A percentile compares a stretch with the other conserved stretches of the same genome.
Evolutionary conservation across 202 grass and related monocot species (phyloP).

Genomic region (Schoenoplectus tabernaemontani): DNA sequence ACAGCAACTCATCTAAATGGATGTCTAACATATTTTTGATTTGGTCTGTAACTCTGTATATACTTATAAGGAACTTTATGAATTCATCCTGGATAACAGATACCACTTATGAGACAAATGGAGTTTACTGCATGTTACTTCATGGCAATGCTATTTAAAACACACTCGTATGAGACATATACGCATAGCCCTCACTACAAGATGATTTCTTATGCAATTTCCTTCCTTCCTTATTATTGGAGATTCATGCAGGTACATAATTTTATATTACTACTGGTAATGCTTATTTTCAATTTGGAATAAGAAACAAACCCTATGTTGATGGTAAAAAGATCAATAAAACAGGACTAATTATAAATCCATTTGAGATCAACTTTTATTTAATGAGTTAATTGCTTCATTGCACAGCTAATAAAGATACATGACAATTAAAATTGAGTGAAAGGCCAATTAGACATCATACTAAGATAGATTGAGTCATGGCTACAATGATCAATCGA

Average conservation of each 20-base stretch:
- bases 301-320: not conserved
- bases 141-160: constrained; percentile 25
- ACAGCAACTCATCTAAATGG: not conserved
- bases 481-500: not conserved
- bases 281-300: not conserved
- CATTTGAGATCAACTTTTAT: too few species aligned
- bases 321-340: not conserved
- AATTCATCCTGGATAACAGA: constrained; percentile 26
- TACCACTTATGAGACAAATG: constrained; percentile 34
- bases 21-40: too few species aligned
- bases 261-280: not conserved
- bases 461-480: not conserved
- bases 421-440: too few species aligned
- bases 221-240: constrained; percentile 43
- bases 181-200: constrained; percentile 25
- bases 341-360: not conserved
- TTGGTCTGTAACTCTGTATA: too few species aligned
- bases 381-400: too few species aligned
- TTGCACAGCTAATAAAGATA: too few species aligned
- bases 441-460: not conserved
- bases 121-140: constrained; percentile 38
- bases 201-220: constrained; percentile 26
- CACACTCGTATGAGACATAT: constrained; percentile 25
- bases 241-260: constrained; percentile 37
- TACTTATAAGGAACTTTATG: constrained; percentile 29